A percentile compares a stretch with the other conserved stretches of the same genome.
These are phyloP conservation scores for Millerozyma miso DNA, from an alignment of 805 yeast genomes.

Conservation along the genomic window DNA sequence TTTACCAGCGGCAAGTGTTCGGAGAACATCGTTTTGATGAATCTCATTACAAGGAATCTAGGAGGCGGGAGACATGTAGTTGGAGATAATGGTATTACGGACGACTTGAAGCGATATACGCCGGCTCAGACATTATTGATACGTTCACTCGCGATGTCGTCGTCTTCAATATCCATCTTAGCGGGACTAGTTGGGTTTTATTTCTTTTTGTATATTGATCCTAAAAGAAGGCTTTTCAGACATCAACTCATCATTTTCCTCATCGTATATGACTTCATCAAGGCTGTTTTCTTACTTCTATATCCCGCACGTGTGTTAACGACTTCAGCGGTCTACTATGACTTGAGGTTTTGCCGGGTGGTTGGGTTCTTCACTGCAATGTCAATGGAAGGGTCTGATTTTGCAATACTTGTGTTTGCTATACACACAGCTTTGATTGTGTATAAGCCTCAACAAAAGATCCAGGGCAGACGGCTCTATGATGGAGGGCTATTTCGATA, in stretches of 20 bases:
- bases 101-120: conserved; percentile 2
- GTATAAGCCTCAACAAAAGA: conserved; percentile 49
- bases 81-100: too few species aligned
- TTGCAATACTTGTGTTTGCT: conserved; percentile 79
- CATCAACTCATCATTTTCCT: conserved; percentile 68
- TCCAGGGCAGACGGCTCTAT: conserved; percentile 27
- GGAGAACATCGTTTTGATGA: too few species aligned
- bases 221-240: conserved; percentile 56
- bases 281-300: conserved; percentile 63
- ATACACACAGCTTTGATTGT: conserved; percentile 74
- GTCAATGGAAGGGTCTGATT: conserved; percentile 80
- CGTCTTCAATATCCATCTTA: conserved; percentile 21
- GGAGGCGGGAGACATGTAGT: too few species aligned
- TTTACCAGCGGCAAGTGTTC: too few species aligned
- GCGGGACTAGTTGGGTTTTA: conserved; percentile 53
- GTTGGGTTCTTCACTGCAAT: conserved; percentile 80
- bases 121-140: neutral
- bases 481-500: conserved; percentile 74
- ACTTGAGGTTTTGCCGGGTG: conserved; percentile 51
- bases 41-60: too few species aligned
- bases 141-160: conserved; percentile 12
- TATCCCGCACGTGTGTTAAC: conserved; percentile 61
- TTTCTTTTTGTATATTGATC: conserved; percentile 55
- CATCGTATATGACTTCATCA: conserved; percentile 66
- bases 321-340: conserved; percentile 41